Percentiles rank a stretch among this genome's conserved stretches.
These are phyloP conservation scores for Alternaria panax DNA, from an alignment of 2,329 filamentous ascomycete genomes.

Conservation along the genomic window DNA sequence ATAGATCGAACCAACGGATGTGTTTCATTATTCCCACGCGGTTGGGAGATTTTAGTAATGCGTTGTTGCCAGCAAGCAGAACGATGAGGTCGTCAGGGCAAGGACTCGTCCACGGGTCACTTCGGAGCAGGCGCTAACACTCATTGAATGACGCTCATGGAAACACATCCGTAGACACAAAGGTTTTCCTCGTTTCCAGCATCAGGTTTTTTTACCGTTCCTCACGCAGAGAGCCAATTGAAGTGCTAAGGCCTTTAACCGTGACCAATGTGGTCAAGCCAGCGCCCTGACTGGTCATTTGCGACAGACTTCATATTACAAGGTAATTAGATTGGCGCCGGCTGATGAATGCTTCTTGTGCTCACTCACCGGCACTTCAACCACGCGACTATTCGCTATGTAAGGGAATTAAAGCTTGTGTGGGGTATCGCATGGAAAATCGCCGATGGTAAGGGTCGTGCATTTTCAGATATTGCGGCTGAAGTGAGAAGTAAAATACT, in stretches of 20 bases:
- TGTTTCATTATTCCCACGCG: background rate
- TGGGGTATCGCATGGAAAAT: conserved; percentile 17
- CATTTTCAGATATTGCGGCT: conserved; percentile 18
- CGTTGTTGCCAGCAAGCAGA: conserved; percentile 1
- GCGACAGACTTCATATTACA: conserved; percentile 9
- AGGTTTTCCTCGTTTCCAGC: background rate
- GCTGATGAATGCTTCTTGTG: background rate
- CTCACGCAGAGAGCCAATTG: background rate
- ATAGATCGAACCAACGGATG: background rate
- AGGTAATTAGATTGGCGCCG: conserved; percentile 10
- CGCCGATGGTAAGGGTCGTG: conserved; percentile 5
- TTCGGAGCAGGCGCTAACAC: conserved; percentile 27
- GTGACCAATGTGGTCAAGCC: background rate
- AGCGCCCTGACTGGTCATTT: background rate
- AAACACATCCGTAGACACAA: conserved; percentile 6
- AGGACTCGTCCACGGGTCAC: too few species aligned
- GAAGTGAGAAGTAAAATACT: background rate
- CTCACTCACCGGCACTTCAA: conserved; percentile 20
- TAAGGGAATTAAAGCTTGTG: conserved; percentile 9
- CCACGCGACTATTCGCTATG: conserved; percentile 8
- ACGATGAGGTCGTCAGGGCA: conserved; percentile 27
- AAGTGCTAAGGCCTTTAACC: conserved; percentile 12
- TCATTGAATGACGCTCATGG: background rate
- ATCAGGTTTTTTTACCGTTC: conserved; percentile 11
- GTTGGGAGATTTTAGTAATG: background rate